A percentile compares a stretch with the other conserved stretches of the same genome.
Conservation (phyloP, 2,329 filamentous ascomycete genomes). For the Dryadomyces quercus-mongolicae region DNA sequence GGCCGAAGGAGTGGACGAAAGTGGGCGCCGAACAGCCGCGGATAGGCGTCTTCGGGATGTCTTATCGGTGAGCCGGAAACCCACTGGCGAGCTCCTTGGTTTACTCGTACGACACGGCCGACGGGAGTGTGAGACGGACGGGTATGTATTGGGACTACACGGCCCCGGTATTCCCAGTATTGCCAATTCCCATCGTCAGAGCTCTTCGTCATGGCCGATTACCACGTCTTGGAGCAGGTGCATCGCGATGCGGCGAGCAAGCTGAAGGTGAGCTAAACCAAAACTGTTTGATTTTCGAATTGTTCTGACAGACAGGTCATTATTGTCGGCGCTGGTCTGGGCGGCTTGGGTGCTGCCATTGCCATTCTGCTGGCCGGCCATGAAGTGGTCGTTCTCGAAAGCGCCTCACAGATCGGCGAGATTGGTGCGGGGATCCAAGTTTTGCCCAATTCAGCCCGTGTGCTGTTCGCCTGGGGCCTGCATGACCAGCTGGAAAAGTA, state of each 20-base stretch:
- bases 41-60: neutral
- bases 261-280: neutral
- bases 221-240: neutral
- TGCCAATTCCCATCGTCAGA: neutral
- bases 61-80: neutral
- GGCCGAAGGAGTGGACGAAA: neutral
- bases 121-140: neutral
- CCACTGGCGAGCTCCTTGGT: neutral
- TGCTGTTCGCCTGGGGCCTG: conserved; percentile 20
- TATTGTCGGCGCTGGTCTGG: conserved; percentile 17
- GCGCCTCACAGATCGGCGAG: conserved; percentile 25
- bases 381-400: conserved; percentile 25
- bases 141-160: neutral
- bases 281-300: too few relatives aligned
- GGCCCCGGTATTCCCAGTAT: neutral
- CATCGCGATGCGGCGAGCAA: conserved; percentile 3
- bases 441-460: conserved; percentile 21
- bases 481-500: conserved; percentile 3
- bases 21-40: neutral
- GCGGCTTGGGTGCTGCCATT: conserved; percentile 23
- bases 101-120: neutral
- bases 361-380: conserved; percentile 27
- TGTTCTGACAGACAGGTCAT: conserved; percentile 5
- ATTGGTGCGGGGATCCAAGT: conserved; percentile 28
- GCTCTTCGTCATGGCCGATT: neutral